Conservation (phyloP, 345 rosid species). For the Diplotaxis tenuifolia region DNA sequence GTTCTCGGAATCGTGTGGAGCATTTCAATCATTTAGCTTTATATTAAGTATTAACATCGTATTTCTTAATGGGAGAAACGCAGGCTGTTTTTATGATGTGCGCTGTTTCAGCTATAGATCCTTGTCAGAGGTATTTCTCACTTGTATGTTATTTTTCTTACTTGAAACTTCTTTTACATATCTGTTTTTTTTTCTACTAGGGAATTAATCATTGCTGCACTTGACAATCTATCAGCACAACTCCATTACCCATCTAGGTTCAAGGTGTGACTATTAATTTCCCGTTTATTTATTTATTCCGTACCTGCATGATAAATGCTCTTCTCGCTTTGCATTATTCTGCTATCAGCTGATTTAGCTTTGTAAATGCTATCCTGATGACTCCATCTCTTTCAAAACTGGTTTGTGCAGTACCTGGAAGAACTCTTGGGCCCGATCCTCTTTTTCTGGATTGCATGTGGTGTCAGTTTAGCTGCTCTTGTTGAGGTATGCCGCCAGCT, state of each 20-base stretch:
- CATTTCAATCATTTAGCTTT: background rate
- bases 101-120: constrained; percentile 74
- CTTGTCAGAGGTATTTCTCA: constrained; percentile 65
- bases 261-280: constrained; percentile 51
- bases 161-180: constrained; percentile 12
- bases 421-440: constrained; percentile 78
- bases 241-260: constrained; percentile 69
- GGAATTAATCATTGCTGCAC: constrained; percentile 64
- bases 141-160: constrained; percentile 4
- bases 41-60: constrained; percentile 18
- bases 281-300: constrained; percentile 12
- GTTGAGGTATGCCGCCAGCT: constrained; percentile 63
- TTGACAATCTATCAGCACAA: constrained; percentile 70
- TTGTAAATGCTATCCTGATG: constrained; percentile 9
- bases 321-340: background rate
- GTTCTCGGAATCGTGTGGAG: background rate
- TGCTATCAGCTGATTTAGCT: background rate
- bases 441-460: constrained; percentile 82
- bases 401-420: constrained; percentile 71
- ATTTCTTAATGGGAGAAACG: constrained; percentile 22
- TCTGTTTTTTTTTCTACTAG: constrained; percentile 45
- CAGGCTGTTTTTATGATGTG: constrained; percentile 94
- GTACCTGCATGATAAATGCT: background rate
- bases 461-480: constrained; percentile 82
- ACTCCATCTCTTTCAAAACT: constrained; percentile 18